A percentile compares a stretch with the other conserved stretches of the same genome.
Conservation (phyloP, 2,329 filamentous ascomycete genomes). For the Rutstroemia sp. region DNA sequence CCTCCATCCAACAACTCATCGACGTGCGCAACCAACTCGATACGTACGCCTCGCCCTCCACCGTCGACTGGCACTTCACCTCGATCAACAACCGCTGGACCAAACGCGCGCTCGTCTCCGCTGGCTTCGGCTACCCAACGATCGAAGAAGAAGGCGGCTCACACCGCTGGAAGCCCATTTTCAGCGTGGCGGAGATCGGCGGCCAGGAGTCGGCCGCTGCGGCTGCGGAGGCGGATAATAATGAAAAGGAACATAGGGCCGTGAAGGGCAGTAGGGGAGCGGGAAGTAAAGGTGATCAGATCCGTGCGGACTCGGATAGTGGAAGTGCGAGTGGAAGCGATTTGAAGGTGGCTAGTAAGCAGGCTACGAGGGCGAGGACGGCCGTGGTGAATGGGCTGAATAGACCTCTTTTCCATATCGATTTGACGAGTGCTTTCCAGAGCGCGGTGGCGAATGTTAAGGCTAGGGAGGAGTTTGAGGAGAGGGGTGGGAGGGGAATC, state of each 20-base stretch:
- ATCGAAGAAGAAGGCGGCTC: slow-evolving; percentile 32
- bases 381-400: slow-evolving; percentile 80
- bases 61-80: slow-evolving; percentile 94
- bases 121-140: slow-evolving; percentile 80
- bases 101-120: slow-evolving; percentile 78
- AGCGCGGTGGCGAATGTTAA: slow-evolving; percentile 77
- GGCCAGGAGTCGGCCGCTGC: slow-evolving; percentile 63
- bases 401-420: slow-evolving; percentile 87
- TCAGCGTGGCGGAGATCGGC: slow-evolving; percentile 82
- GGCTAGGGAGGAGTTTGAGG: slow-evolving; percentile 36
- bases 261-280: slow-evolving; percentile 16
- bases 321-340: slow-evolving; percentile 12
- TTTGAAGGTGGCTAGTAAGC: slow-evolving; percentile 11
- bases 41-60: slow-evolving; percentile 69
- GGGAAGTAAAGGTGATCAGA: slow-evolving; percentile 25
- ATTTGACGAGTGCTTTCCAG: slow-evolving; percentile 82
- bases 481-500: slow-evolving; percentile 21
- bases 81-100: slow-evolving; percentile 92
- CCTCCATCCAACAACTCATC: slow-evolving; percentile 85
- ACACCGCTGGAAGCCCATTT: slow-evolving; percentile 85
- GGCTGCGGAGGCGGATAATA: slow-evolving; percentile 53
- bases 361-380: slow-evolving; percentile 37
- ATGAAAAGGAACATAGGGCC: slow-evolving; percentile 35
- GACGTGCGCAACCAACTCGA: slow-evolving; percentile 94
- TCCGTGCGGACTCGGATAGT: slow-evolving; percentile 15